Evolutionary conservation across 2,329 filamentous ascomycete genomes (phyloP).

Genomic region (Triangularia verruculosa): DNA sequence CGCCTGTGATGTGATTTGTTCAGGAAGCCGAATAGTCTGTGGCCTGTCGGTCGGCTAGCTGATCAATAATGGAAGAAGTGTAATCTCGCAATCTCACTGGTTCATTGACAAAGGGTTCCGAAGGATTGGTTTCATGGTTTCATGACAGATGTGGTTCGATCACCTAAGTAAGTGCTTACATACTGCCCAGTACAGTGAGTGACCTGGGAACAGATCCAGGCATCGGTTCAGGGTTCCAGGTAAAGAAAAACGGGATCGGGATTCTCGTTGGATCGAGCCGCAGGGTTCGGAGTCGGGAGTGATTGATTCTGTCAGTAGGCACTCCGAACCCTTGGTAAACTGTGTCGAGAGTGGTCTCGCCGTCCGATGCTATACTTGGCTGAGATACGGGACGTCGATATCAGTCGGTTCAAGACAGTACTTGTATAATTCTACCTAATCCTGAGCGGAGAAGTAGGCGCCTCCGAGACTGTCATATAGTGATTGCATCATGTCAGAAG

Average conservation of each 20-base stretch:
- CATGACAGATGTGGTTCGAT: background rate
- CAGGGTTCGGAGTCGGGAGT: background rate
- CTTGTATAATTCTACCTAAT: background rate
- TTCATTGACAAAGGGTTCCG: background rate
- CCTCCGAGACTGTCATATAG: background rate
- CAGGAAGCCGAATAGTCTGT: background rate
- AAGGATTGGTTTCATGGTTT: background rate
- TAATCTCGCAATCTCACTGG: background rate
- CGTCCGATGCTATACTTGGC: background rate
- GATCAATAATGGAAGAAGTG: background rate
- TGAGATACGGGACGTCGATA: background rate
- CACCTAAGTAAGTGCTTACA: background rate
- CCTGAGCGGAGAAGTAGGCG: background rate
- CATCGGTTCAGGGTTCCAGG: background rate
- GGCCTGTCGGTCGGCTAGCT: background rate
- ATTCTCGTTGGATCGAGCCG: background rate
- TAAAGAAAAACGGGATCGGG: background rate
- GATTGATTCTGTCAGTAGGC: background rate
- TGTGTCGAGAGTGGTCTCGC: background rate
- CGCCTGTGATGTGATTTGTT: background rate
- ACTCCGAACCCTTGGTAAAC: background rate
- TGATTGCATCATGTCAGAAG: background rate
- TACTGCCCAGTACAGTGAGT: background rate
- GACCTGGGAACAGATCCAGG: background rate
- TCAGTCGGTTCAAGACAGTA: background rate